Conservation (phyloP, 2,329 filamentous ascomycete species). For the Colletotrichum orbiculare region DNA sequence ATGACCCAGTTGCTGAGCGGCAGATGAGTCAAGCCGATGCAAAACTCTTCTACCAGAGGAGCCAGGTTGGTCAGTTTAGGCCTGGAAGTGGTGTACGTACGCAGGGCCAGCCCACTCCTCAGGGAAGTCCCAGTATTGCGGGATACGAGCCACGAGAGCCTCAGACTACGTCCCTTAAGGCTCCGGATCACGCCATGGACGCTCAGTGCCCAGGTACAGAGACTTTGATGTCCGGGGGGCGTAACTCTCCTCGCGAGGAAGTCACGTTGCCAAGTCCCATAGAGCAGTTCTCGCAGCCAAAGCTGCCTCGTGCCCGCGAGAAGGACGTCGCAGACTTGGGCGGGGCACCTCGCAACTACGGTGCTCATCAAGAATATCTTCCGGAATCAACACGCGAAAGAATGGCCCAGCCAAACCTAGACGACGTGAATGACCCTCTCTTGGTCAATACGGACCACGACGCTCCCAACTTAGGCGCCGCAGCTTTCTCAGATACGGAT, state of each 20-base stretch:
- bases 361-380: background rate
- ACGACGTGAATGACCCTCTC: constrained; percentile 9
- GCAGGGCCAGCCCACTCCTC: constrained; percentile 53
- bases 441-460: constrained; percentile 45
- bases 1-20: constrained; percentile 93
- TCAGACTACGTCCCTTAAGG: constrained; percentile 41
- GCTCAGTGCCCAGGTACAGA: constrained; percentile 14
- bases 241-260: constrained; percentile 5
- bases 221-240: background rate
- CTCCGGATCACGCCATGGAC: constrained; percentile 42
- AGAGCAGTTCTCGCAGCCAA: background rate
- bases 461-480: constrained; percentile 68
- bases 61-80: constrained; percentile 71
- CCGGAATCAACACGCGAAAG: background rate
- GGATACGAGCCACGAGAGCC: constrained; percentile 34
- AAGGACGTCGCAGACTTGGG: background rate
- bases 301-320: background rate
- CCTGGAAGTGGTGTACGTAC: constrained; percentile 50
- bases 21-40: constrained; percentile 94
- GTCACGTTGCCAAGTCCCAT: constrained; percentile 22
- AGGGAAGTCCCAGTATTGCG: constrained; percentile 58
- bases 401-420: background rate
- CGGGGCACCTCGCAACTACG: background rate
- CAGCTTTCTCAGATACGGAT: constrained; percentile 77
- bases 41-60: constrained; percentile 94